Evolutionary conservation across 176 grass and related monocot genomes (phyloP), one percentile per base, ranked within the genome.

Genomic region (Coix lacrymajobi): DNA sequence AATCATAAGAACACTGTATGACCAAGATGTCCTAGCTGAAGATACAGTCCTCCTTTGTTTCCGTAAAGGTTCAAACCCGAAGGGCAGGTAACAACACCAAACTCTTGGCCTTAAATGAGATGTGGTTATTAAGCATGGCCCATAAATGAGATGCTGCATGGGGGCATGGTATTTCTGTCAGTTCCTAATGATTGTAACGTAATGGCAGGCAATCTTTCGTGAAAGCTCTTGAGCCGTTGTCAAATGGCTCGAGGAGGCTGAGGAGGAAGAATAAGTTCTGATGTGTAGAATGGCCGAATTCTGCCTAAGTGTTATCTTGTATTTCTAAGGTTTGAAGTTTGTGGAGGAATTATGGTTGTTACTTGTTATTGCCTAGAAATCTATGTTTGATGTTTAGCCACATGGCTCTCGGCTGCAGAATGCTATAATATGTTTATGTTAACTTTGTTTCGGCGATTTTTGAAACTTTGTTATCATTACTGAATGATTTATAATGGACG

Each of bases 1-100:
- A 84, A 98, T 98, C 67, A 57, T 98, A 71, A 98, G 95, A 75
- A 91, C 92, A 73, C 86, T 98, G 20, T 95, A 98, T 85, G 92
- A 98, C 64, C 88, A 91, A 77, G 95, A 98, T 94, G 92, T 98
- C 73, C 68, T 94, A 30, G 95, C 95, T 86, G 92, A 98, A 89
- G 95, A 98, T 83, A 98, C 95, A 15, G 91, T 98, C 62, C 88
- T 98, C 33, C 88, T 92, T 48, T 98, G 95, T 92, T 98, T 98
- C 62, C 86, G 90, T 16, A 98, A 94, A 73, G 95, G 95, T 86
- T 87, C 92, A 54, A 98, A 98, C 86, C 90, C 89, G 43, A 98
- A 98, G 90, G 92, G 92, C 78, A 97, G 94, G 94, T 97, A 81
- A 24, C 52, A 58, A 25, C 54, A 58, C n/a, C 24, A 3, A 56